Evolutionary conservation across 345 rosid genomes (phyloP).

Genomic region (Geranium rotundifolium): DNA sequence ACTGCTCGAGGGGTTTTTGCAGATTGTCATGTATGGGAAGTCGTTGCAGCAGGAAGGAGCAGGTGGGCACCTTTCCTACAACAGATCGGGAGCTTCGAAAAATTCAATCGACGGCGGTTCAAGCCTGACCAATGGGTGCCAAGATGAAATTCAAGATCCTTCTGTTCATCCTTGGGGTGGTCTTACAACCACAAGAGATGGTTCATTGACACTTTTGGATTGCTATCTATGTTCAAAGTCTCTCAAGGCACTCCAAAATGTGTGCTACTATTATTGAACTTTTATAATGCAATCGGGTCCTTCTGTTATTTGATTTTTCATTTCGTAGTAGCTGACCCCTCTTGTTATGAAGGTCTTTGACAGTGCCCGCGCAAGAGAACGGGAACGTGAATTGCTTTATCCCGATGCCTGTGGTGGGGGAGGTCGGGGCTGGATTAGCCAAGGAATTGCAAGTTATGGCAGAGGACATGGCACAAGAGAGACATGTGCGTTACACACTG

Average conservation of each 20-base stretch:
- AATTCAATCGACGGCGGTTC: constrained; percentile 27
- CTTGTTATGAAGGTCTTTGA: constrained; percentile 64
- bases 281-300: too few relatives aligned
- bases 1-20: constrained; percentile 71
- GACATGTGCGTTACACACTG: constrained; percentile 86
- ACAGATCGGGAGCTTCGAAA: constrained; percentile 25
- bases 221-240: constrained; percentile 67
- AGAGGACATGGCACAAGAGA: constrained; percentile 89
- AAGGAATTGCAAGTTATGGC: constrained; percentile 67
- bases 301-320: too few relatives aligned
- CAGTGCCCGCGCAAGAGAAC: constrained; percentile 83
- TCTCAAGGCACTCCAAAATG: constrained; percentile 63
- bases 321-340: constrained; percentile 25
- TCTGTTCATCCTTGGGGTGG: constrained; percentile 95
- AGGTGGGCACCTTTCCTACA: constrained; percentile 27
- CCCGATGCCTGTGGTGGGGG: constrained; percentile 99
- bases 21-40: constrained; percentile 71
- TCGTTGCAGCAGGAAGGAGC: constrained; percentile 53
- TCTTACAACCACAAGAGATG: constrained; percentile 65
- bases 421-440: constrained; percentile 97
- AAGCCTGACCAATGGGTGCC: constrained; percentile 26
- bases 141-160: constrained; percentile 63
- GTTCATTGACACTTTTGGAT: constrained; percentile 65
- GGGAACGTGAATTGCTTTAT: constrained; percentile 85
- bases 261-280: constrained; percentile 23